Base-by-base conservation (phyloP, 2,329 filamentous ascomycete genomes). In the Paradendryphiella salina region DNA sequence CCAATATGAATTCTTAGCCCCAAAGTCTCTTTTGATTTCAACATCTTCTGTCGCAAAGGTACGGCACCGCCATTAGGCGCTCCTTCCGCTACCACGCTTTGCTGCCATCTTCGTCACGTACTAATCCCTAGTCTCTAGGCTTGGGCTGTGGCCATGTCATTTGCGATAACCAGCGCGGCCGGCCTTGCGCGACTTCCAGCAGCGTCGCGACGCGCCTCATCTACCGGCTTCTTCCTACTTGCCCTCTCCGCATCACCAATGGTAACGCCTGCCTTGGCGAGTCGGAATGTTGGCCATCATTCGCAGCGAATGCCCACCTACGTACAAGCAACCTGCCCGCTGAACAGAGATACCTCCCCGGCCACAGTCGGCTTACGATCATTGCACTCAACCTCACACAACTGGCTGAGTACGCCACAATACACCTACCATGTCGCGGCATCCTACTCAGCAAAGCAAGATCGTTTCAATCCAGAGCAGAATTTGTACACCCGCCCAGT, bases 361-460 rank as follows among this genome's bases (percentile, higher is more conserved):
- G 64, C 63, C 52, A 50, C 56, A 31, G 51, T 64, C 52, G 64
- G 66, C 42, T 49, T 68, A 43, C 61, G 69, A 11, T 63, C 62
- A 35, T 66, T 72, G 42, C 65, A 70, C 50, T 61, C 67, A 5
- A 62, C 65, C 45, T 58, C 68, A 26, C 67, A 65, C 54, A 60
- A 51, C 29, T 57, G 63, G 59, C 59, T 44, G 45, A 61, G 50
- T 43, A 52, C 60, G 20, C 61, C 69, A 10, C 67, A 66, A 28
- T 74, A 73, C 54, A 61, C 69, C 39, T 75, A 74, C 59, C 66
- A 71, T 48, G 68, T 75, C 41, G 71, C 73, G 13, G 70, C 73
- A 13, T 72, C 73, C n/a, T 75, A 74, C 57, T 72, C 70, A 3
- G 73, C 73, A 32, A 75, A 75, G 55, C 64, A 68, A 35, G 56